These are phyloP conservation scores for Coemansia sp. DNA, from an alignment of 192 early-diverging fungal species.

Conservation along the genomic window DNA sequence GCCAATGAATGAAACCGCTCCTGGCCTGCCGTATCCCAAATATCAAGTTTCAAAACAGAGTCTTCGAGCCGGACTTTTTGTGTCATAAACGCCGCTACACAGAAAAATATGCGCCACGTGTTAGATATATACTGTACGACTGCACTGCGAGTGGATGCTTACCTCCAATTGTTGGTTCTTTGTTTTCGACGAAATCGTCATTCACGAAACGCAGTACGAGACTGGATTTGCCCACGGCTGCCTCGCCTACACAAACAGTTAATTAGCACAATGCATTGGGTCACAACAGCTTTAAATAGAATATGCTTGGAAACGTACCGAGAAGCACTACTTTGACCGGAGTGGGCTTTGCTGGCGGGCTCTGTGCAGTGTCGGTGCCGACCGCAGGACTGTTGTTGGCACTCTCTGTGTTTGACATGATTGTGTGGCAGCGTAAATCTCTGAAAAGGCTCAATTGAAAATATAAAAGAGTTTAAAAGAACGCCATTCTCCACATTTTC, in stretches of 20 bases:
- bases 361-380: conserved; percentile 14
- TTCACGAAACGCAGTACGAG: conserved; percentile 93
- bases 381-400: conserved; percentile 18
- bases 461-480: conserved; percentile 9
- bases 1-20: conserved; percentile 95
- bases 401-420: conserved; percentile 46
- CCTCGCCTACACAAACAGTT: conserved; percentile 59
- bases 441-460: not conserved
- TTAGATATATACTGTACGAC: not conserved
- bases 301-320: conserved; percentile 21
- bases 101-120: not conserved
- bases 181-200: conserved; percentile 93
- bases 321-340: conserved; percentile 98
- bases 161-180: conserved; percentile 96
- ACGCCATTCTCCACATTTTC: not conserved
- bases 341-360: conserved; percentile 69
- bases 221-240: conserved; percentile 98
- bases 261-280: conserved; percentile 9
- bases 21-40: conserved; percentile 96
- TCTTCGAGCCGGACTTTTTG: conserved; percentile 93
- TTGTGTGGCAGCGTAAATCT: conserved; percentile 1
- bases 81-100: conserved; percentile 77
- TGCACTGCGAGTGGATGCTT: conserved; percentile 1
- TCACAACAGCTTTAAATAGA: not conserved
- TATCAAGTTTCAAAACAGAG: conserved; percentile 78